Percentiles rank a stretch among this genome's conserved stretches.
Evolutionary conservation across 805 yeast genomes (phyloP).

Genomic region (Saccharomyces kudriavzevii): DNA sequence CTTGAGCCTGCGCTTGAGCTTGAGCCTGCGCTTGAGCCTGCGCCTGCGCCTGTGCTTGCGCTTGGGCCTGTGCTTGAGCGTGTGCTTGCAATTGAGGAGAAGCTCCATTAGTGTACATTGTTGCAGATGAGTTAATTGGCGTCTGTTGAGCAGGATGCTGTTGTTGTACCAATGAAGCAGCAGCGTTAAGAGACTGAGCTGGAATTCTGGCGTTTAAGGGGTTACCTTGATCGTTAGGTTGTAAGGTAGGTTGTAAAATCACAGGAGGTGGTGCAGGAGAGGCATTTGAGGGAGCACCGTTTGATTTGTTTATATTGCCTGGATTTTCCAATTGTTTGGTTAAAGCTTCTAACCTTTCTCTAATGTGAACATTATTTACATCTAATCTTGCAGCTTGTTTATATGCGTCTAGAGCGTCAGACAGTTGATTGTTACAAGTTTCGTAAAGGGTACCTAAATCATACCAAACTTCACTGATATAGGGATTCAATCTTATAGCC

Average conservation of each 20-base stretch:
- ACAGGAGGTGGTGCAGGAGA: slow-evolving; percentile 21
- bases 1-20: neutral
- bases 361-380: slow-evolving; percentile 89
- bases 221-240: slow-evolving; percentile 24
- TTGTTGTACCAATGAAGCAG: slow-evolving; percentile 16
- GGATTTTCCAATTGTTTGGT: slow-evolving; percentile 41
- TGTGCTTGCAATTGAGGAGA: slow-evolving; percentile 3
- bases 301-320: neutral
- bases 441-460: slow-evolving; percentile 95
- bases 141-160: slow-evolving; percentile 8
- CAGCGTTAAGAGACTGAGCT: neutral
- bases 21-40: slow-evolving; percentile 2
- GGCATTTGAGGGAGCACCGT: neutral
- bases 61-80: slow-evolving; percentile 1
- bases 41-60: slow-evolving; percentile 7
- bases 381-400: slow-evolving; percentile 93
- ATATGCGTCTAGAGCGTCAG: slow-evolving; percentile 94
- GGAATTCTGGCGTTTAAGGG: slow-evolving; percentile 22
- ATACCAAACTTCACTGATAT: slow-evolving; percentile 96
- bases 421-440: slow-evolving; percentile 90
- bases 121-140: slow-evolving; percentile 22
- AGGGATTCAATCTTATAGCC: slow-evolving; percentile 91
- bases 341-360: slow-evolving; percentile 82
- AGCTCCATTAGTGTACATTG: slow-evolving; percentile 4
- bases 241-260: slow-evolving; percentile 28